phyloP scores from a whole-genome alignment of 345 rosid species.

The Reutealis trisperma region DNA sequence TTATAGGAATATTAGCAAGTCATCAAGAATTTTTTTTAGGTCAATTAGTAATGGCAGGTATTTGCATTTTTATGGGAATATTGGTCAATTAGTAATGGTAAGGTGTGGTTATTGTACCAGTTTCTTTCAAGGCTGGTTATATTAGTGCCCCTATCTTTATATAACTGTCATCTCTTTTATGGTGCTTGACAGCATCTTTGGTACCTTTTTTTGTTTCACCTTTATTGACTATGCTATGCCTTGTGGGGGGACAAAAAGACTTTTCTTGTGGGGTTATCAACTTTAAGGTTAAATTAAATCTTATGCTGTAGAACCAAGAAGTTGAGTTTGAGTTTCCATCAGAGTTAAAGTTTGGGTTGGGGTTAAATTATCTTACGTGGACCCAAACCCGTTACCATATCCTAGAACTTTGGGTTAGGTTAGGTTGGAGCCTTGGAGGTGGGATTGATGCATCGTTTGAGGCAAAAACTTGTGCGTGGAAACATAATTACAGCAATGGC shows the following conservation, averaged over 20 bases:
- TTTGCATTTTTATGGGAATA: too few species aligned
- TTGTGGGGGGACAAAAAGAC: constrained; percentile 10
- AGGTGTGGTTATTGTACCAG: background rate
- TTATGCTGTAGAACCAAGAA: too few species aligned
- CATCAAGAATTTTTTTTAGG: too few species aligned
- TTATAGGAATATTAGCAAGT: too few species aligned
- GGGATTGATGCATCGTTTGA: background rate
- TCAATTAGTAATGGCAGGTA: too few species aligned
- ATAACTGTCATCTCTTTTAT: background rate
- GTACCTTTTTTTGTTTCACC: constrained; percentile 5
- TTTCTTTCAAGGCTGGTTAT: constrained; percentile 4
- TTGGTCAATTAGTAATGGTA: background rate
- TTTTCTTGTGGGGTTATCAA: background rate
- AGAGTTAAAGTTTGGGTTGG: too few species aligned
- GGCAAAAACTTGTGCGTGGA: constrained; percentile 20
- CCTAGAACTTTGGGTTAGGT: constrained; percentile 18
- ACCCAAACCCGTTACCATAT: constrained; percentile 4
- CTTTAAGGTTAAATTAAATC: too few species aligned
- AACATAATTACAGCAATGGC: constrained; percentile 33
- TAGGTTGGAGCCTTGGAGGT: constrained; percentile 15
- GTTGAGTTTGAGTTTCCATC: too few species aligned
- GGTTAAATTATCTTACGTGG: background rate
- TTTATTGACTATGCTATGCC: background rate
- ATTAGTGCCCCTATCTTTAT: background rate
- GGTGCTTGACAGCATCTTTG: constrained; percentile 31